Evolutionary conservation across 306 rosid species (phyloP), one percentile per base, ranked within the genome.

Genomic region (Comarum palustre): DNA sequence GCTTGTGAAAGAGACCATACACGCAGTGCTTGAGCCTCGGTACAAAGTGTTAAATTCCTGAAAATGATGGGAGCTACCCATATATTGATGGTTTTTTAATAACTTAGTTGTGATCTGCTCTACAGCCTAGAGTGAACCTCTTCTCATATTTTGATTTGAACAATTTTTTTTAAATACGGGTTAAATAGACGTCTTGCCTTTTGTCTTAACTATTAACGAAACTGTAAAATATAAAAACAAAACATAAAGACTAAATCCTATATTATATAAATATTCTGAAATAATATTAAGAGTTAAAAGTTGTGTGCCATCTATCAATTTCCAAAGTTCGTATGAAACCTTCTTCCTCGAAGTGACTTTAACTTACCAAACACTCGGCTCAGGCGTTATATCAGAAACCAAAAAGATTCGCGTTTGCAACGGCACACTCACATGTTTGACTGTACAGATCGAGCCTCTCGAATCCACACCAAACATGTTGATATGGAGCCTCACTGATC

Each of bases 401-500:
- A 15, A 3, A 1, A 59, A 59, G 65, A 29, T 59, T 29, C 65
- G 65, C 6, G 38, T 2, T 14, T 15, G 41, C 6, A 34, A 34
- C 5, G 66, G 10, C 39, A 29, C 20, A 29, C 20, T 59, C 65
- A 59, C 65, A 59, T 25, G 65, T 3, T 61, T 13, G 43, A 32
- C 66, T 61, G 66, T 32, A 31, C 24, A 31, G 39, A 31, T 31
- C 42, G 66, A 61, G 42, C 66, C 64, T 12, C 65, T 29, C 66
- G 25, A 32, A 61, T 34, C 14, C 14, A 1, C 66, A 32, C 45
- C 43, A 1, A 32, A 16, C 67, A 32, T 31, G 67, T 61, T 61
- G 67, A 61, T 61, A 61, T 61, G 67, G 14, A 61, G 2, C 15
- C 45, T 32, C 6, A 16, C 67, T 61, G 67, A 61, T 61, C 67